Base-by-base conservation (phyloP, 2,329 filamentous ascomycete genomes). In the Trichoderma afroharzianum region DNA sequence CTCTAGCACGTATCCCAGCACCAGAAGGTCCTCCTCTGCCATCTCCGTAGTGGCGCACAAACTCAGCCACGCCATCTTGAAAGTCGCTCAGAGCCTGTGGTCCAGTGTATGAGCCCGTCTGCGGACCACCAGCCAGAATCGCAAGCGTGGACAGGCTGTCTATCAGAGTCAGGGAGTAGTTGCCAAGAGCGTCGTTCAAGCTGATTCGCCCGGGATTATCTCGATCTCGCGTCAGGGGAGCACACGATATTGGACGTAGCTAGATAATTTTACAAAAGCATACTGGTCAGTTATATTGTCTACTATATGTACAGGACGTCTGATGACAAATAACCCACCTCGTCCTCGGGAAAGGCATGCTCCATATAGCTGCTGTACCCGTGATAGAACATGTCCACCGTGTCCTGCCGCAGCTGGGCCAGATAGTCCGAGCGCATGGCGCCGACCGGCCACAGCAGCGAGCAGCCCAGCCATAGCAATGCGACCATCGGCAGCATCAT, bases 311-410 rank as follows among this genome's bases (percentile, higher is more conserved):
- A 43, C 63, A 14, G 11, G 39, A 18, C 12, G 30, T n/a, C 30
- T 14, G 18, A 26, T 57, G 47, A 18, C 39, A 50, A 28, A 53
- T 21, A 59, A 73, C 76, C 47, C 72, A 90, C 89, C 88, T 96
- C 96, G 79, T 99, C 96, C 81, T 98, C 96, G 14, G 96, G 96
- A 78, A 98, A 99, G 71, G 95, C 96, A 81, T 97, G 87, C 75
- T 88, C 83, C 91, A 98, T 96, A 84, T 99, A 99, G 81, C 95
- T 97, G 82, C 95, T 91, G 84, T 91, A 98, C 72, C 96, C 96
- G 85, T 99, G 96, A 81, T 97, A 97, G 85, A 98, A 98, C 87
- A 98, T 94, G 76, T 93, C 87, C 71, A 90, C 87, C 12, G 89
- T 90, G 71, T 90, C 86, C 74, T 84, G 85, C 68, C 89, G 86